Conservation (phyloP, 2,329 filamentous ascomycete genomes). For the Botrytis fabae region DNA sequence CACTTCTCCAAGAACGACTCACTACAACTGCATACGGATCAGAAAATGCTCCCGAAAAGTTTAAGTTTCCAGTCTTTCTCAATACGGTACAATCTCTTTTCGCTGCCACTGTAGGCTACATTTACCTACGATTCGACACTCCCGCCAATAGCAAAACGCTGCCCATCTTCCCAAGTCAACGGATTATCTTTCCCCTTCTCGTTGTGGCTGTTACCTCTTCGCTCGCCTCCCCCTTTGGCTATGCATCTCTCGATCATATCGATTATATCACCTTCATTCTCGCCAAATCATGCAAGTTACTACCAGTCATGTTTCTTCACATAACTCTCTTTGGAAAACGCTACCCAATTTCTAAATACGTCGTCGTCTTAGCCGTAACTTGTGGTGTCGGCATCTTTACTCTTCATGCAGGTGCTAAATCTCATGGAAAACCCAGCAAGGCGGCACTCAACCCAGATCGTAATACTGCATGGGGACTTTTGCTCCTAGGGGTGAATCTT, state of each 20-base stretch:
- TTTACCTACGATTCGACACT: conserved; percentile 74
- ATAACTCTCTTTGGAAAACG: conserved; percentile 84
- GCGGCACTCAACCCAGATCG: conserved; percentile 49
- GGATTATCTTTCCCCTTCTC: conserved; percentile 75
- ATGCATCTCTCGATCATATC: conserved; percentile 87
- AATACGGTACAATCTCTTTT: conserved; percentile 95
- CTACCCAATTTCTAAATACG: conserved; percentile 95
- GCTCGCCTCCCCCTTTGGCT: conserved; percentile 92
- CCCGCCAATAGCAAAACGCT: conserved; percentile 51
- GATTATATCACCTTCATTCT: conserved; percentile 98
- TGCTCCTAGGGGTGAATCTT: conserved; percentile 84
- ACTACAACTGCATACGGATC: conserved; percentile 86
- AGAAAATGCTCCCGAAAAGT: conserved; percentile 64
- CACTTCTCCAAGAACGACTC: conserved; percentile 92
- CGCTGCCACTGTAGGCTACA: conserved; percentile 75
- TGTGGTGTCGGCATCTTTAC: conserved; percentile 94
- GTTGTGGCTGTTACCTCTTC: conserved; percentile 86
- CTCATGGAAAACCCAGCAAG: conserved; percentile 49
- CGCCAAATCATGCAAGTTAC: conserved; percentile 95
- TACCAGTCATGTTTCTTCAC: conserved; percentile 98
- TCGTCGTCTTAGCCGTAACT: conserved; percentile 88
- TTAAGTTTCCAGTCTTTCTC: conserved; percentile 91
- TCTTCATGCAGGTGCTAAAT: conserved; percentile 71
- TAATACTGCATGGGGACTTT: conserved; percentile 74
- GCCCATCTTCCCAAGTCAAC: conserved; percentile 73